phyloP scores from a whole-genome alignment of 177 flowering plant genomes.

The Vitis hybrid region DNA sequence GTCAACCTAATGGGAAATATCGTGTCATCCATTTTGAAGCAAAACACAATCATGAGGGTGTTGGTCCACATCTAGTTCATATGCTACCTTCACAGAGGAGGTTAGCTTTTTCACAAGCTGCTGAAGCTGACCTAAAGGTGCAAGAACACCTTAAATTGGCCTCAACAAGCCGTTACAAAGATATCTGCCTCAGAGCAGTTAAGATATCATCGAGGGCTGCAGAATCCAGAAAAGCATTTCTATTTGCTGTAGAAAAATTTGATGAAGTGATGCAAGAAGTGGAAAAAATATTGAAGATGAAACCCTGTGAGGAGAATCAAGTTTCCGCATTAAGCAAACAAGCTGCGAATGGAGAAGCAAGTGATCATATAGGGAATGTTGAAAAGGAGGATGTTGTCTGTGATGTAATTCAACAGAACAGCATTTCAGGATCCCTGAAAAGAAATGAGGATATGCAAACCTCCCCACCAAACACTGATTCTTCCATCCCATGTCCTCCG shows the following conservation, averaged over 20 bases:
- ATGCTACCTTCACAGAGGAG: conserved; percentile 16
- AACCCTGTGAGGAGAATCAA: too few species aligned
- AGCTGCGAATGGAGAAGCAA: too few species aligned
- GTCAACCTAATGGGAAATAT: conserved; percentile 33
- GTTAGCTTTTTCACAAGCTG: conserved; percentile 9
- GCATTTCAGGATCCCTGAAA: too few species aligned
- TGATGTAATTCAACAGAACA: too few species aligned
- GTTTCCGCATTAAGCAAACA: too few species aligned
- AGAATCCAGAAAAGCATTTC: conserved; percentile 32
- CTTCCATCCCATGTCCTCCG: too few species aligned
- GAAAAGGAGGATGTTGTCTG: too few species aligned
- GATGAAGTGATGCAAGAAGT: conserved; percentile 34
- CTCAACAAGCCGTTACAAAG: conserved; percentile 27
- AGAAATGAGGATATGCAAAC: too few species aligned
- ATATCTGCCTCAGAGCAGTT: conserved; percentile 22
- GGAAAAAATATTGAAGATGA: conserved; percentile 22
- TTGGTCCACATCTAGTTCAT: conserved; percentile 10
- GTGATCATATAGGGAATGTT: too few species aligned
- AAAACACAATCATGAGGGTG: conserved; percentile 37
- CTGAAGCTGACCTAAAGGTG: conserved; percentile 15
- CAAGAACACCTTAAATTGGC: conserved; percentile 21
- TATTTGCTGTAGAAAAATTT: conserved; percentile 28
- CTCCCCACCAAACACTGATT: too few species aligned
- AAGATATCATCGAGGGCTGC: conserved; percentile 33
- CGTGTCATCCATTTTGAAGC: conserved; percentile 30